Evolutionary conservation across 148 eudicot genomes (phyloP), one percentile per base, ranked within the genome.

Genomic region (Cornus florida): DNA sequence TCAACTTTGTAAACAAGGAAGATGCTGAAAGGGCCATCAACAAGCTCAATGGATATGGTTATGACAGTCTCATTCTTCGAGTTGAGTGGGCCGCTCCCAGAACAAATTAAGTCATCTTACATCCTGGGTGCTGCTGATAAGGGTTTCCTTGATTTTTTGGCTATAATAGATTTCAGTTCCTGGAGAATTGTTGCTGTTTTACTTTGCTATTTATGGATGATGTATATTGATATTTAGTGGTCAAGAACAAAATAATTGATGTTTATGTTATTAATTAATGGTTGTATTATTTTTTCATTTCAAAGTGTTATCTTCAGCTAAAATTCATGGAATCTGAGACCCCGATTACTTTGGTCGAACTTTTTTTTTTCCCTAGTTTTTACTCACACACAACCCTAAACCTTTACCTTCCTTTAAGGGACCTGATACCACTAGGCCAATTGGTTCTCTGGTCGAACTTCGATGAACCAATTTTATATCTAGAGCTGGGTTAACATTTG

Each of bases 31-130:
- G 90, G 75, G 98, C 98, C 13, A 95, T 95, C 70, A 86, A 84
- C 38, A 95, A 95, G 78, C 98, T 93, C 16, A 95, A 95, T 80
- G 98, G 98, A n/a, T 95, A 95, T 84, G 98, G 98, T 68, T 95
- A 95, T 71, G 98, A 95, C 67, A 95, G 87, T 79, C 96, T 95
- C 75, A 95, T 95, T 77, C 91, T 95, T 64, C 84, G 94, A 50
- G 97, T 93, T 72, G 97, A 95, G 80, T 95, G 98, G 97, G 91
- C 97, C 69, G 83, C 97, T 16, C 97, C 98, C 1, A 89, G 98
- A 83, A 72, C 92, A 48, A 93, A 70, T 81, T 91, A 88, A 71
- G n/a, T n/a, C n/a, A n/a, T n/a, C n/a, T n/a, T n/a, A n/a, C 16
- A 33, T 62, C 35, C 39, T 7, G 9, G 23, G 41, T 10, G 41